Evolutionary conservation across 495 filamentous ascomycete species (phyloP).

Genomic region (Hypoxylon lenormandii): DNA sequence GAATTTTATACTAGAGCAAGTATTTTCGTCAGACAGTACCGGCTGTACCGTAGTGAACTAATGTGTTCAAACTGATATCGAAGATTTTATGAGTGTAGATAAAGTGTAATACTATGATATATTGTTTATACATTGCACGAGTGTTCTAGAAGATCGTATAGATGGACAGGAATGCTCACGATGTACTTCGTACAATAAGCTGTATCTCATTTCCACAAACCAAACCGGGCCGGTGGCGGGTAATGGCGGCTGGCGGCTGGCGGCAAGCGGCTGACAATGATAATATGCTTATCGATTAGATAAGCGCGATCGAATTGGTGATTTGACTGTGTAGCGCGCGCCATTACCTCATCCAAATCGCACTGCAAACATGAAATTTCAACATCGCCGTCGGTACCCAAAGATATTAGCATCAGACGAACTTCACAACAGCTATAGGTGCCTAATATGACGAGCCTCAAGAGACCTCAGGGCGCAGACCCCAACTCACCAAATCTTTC

Average conservation of each 20-base stretch:
- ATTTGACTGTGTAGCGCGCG: constrained; percentile 30
- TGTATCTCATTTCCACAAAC: too few species aligned
- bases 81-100: too few species aligned
- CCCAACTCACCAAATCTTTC: constrained; percentile 79
- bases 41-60: too few species aligned
- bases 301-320: constrained; percentile 9
- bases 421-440: constrained; percentile 22
- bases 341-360: constrained; percentile 1
- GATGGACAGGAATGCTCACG: constrained; percentile 1
- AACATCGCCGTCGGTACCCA: not conserved
- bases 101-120: too few species aligned
- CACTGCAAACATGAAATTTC: not conserved
- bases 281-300: too few species aligned
- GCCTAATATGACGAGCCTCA: constrained; percentile 85
- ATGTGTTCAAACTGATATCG: too few species aligned
- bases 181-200: not conserved
- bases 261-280: too few species aligned
- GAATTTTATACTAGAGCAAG: too few species aligned
- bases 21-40: too few species aligned
- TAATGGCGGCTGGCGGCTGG: constrained; percentile 13
- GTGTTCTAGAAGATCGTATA: too few species aligned
- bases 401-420: constrained; percentile 24
- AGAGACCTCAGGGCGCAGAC: constrained; percentile 76
- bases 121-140: too few species aligned
- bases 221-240: constrained; percentile 15